Evolutionary conservation across 306 rosid species (phyloP).

Genomic region (Carpinus viminea): DNA sequence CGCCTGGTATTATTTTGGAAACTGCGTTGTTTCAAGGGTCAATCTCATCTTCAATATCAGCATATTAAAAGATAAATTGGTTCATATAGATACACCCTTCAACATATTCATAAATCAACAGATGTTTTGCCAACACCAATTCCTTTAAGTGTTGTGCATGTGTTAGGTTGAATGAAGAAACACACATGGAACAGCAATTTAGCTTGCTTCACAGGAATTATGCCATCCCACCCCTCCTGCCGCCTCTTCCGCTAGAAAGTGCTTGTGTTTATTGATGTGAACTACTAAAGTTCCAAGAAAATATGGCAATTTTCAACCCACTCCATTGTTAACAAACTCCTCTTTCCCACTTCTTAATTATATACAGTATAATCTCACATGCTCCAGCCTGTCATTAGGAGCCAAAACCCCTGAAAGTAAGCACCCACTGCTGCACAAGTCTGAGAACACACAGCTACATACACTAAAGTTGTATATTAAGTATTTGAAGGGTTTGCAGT

Average conservation of each 20-base stretch:
- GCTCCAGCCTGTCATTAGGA: neutral
- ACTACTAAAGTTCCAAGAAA: neutral
- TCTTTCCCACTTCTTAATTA: neutral
- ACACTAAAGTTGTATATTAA: neutral
- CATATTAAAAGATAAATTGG: neutral
- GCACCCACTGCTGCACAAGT: neutral
- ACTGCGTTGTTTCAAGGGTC: neutral
- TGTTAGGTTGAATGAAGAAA: neutral
- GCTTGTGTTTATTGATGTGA: neutral
- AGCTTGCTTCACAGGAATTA: neutral
- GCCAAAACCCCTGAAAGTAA: neutral
- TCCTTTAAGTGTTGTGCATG: neutral
- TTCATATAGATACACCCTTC: neutral
- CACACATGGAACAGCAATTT: neutral
- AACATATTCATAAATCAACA: neutral
- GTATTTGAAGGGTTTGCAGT: neutral
- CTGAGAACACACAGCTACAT: neutral
- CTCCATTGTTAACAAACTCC: neutral
- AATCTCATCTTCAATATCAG: neutral
- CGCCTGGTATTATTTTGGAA: neutral
- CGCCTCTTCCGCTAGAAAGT: neutral
- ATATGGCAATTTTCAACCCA: neutral
- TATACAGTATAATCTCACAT: neutral
- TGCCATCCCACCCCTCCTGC: neutral
- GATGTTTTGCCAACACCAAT: neutral